phyloP scores from a whole-genome alignment of 768 basidiomycete genomes.

The Xerocomellus dryophilus region DNA sequence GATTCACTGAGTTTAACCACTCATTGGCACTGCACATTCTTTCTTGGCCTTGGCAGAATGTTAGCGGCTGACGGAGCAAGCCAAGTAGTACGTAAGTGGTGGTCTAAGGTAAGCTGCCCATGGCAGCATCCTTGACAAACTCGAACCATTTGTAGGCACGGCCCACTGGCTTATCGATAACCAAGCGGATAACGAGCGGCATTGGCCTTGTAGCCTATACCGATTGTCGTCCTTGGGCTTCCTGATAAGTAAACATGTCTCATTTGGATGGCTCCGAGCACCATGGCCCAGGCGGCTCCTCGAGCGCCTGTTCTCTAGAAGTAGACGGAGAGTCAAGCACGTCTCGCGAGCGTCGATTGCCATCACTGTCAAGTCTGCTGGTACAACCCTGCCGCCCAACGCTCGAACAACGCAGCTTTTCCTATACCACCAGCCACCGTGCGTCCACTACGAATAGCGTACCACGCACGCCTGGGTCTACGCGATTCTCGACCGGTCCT shows the following conservation, averaged over 20 bases:
- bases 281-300: slow-evolving; percentile 68
- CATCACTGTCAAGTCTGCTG: slow-evolving; percentile 13
- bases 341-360: slow-evolving; percentile 11
- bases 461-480: slow-evolving; percentile 15
- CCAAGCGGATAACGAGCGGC: neutral
- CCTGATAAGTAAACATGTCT: slow-evolving; percentile 8
- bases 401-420: slow-evolving; percentile 12
- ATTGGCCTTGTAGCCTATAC: neutral
- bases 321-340: slow-evolving; percentile 13
- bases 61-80: neutral
- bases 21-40: neutral
- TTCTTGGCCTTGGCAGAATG: slow-evolving; percentile 6
- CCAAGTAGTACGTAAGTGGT: slow-evolving; percentile 11
- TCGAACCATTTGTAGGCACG: neutral
- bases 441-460: slow-evolving; percentile 9
- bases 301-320: too few relatives aligned
- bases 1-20: neutral
- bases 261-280: slow-evolving; percentile 66
- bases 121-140: neutral
- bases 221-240: neutral
- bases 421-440: neutral
- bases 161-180: slow-evolving; percentile 2
- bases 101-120: neutral
- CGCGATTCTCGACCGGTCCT: slow-evolving; percentile 4
- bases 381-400: neutral